Evolutionary conservation across 768 basidiomycete species (phyloP), one percentile per base, ranked within the genome.

Genomic region (Leccinellum luteum): DNA sequence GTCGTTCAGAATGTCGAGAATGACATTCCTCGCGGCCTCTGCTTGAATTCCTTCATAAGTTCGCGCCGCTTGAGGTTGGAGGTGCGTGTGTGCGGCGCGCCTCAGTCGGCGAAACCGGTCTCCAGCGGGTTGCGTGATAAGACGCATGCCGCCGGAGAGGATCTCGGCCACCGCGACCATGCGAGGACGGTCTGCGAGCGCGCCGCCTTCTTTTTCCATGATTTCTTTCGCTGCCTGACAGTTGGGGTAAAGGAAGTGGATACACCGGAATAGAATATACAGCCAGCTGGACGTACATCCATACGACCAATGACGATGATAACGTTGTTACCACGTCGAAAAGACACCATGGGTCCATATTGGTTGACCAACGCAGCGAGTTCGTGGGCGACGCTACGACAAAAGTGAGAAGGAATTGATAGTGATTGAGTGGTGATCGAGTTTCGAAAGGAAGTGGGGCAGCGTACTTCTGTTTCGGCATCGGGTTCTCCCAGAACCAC

Each of bases 151-250:
- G 2, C 79, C 79, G 0, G 79, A 81, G 1, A 85, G 69, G 0
- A 81, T 81, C 45, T 85, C 83, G 1, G 79, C 79, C 0, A 77
- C 84, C 0, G 85, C 75, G 47, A 85, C 79, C 19, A 69, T 71
- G 2, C 64, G 62, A 12, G 84, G 84, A 32, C 85, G 70, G 60
- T 86, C 84, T 0, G 75, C 77, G 14, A 80, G 70, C 0, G 72
- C 61, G 0, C 76, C 79, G 0, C 84, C 82, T 62, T 84, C 79
- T 48, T 81, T 80, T 66, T 85, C 85, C 82, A 85, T 81, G 55
- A 85, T 79, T 4, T 85, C 81, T 0, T 79, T 72, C 0, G 83
- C 83, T 3, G 78, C 79, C 66, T 84, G 41, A 19, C 41, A 41
- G 19, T 41, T 10, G 41, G n/a, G n/a, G 4, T 41, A 41, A 6